A percentile compares a stretch with the other conserved stretches of the same genome.
phyloP scores from a whole-genome alignment of 352 stramenopile species.

The Pythium rhizo-oryzae region DNA sequence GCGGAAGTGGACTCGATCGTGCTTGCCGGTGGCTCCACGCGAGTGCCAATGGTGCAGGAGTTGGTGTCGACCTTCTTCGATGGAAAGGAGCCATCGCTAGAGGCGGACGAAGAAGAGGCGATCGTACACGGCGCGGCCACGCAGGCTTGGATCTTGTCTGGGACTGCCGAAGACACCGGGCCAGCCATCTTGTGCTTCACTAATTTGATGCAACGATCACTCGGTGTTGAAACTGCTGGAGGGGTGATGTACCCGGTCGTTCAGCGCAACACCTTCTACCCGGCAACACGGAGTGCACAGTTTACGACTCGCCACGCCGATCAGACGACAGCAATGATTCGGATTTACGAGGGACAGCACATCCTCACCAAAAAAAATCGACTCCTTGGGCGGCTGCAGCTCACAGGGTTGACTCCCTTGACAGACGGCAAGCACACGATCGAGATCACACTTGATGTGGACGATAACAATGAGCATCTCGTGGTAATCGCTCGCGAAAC shows the following conservation, averaged over 20 bases:
- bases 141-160: constrained; percentile 95
- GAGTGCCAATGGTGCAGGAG: constrained; percentile 97
- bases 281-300: constrained; percentile 22
- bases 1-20: constrained; percentile 98
- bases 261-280: constrained; percentile 97
- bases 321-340: not conserved
- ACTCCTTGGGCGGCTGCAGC: not conserved
- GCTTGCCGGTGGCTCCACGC: constrained; percentile 97
- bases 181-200: constrained; percentile 97
- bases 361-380: not conserved
- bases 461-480: not conserved
- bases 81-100: constrained; percentile 91
- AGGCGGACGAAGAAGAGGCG: constrained; percentile 97
- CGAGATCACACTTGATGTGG: not conserved
- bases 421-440: not conserved
- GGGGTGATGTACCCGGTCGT: constrained; percentile 99
- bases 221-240: constrained; percentile 98
- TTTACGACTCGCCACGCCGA: not conserved
- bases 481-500: too few species aligned
- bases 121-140: constrained; percentile 98
- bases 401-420: not conserved
- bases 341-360: not conserved
- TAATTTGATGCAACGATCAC: constrained; percentile 95
- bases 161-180: constrained; percentile 91
- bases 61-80: constrained; percentile 99